phyloP scores from a whole-genome alignment of 2,329 filamentous ascomycete species.

The Pezicula carpinea region DNA sequence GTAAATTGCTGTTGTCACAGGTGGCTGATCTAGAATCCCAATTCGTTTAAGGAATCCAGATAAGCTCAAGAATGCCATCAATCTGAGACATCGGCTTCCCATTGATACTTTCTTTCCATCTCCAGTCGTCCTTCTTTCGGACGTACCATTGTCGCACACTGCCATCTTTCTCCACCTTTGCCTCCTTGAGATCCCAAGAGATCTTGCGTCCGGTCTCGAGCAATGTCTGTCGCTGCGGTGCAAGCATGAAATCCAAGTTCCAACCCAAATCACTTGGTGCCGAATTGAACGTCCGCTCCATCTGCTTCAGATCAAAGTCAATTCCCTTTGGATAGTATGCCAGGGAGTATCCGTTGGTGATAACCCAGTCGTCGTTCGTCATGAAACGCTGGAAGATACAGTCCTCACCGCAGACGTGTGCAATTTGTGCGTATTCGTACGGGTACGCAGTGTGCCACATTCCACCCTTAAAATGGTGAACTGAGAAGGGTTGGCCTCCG shows the following conservation, averaged over 20 bases:
- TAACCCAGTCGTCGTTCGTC: slow-evolving; percentile 25
- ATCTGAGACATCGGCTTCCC: slow-evolving; percentile 45
- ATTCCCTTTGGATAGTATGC: slow-evolving; percentile 26
- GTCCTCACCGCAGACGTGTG: slow-evolving; percentile 27
- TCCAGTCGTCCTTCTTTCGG: slow-evolving; percentile 45
- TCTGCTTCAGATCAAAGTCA: slow-evolving; percentile 26
- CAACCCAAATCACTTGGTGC: slow-evolving; percentile 26
- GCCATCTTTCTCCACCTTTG: slow-evolving; percentile 41
- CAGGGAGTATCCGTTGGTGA: slow-evolving; percentile 26
- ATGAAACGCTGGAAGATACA: slow-evolving; percentile 28
- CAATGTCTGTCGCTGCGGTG: slow-evolving; percentile 43
- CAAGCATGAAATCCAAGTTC: slow-evolving; percentile 43
- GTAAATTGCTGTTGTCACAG: neutral
- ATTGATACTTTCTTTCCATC: slow-evolving; percentile 43
- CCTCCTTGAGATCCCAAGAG: slow-evolving; percentile 50
- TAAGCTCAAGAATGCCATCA: slow-evolving; percentile 52
- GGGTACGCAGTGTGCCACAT: slow-evolving; percentile 42
- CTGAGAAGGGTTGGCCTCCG: slow-evolving; percentile 21
- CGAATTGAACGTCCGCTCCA: slow-evolving; percentile 24
- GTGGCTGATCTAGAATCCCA: neutral
- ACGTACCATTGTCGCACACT: slow-evolving; percentile 50
- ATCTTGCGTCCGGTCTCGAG: slow-evolving; percentile 46
- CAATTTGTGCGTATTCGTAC: slow-evolving; percentile 21
- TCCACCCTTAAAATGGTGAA: slow-evolving; percentile 38
- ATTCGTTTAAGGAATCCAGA: slow-evolving; percentile 42